A percentile compares a stretch with the other conserved stretches of the same genome.
phyloP scores from a whole-genome alignment of 148 eudicot species.

The Cornus florida region DNA sequence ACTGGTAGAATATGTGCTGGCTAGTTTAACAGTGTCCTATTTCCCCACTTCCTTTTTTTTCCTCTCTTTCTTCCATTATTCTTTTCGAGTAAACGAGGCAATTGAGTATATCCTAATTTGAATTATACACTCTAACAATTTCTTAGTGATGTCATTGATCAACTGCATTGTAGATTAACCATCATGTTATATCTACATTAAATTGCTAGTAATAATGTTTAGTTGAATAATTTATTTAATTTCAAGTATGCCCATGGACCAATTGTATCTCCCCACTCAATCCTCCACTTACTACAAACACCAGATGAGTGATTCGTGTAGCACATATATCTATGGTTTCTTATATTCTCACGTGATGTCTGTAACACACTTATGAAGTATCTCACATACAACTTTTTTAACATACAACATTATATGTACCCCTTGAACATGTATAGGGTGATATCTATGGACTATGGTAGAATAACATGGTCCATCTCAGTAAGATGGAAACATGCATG shows the following conservation, averaged over 20 bases:
- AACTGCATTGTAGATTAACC: background rate
- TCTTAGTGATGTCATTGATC: background rate
- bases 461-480: background rate
- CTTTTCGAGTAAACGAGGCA: background rate
- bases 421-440: no score
- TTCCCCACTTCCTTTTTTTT: background rate
- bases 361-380: background rate
- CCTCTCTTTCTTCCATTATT: background rate
- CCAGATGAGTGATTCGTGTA: background rate
- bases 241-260: background rate
- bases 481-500: background rate
- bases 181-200: background rate
- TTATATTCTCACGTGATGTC: background rate
- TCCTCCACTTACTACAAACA: background rate
- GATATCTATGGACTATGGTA: no score
- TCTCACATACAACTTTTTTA: background rate
- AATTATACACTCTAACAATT: background rate
- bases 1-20: background rate
- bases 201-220: background rate
- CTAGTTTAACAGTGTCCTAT: background rate
- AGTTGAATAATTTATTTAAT: background rate
- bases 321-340: background rate
- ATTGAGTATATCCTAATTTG: background rate
- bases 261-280: background rate
- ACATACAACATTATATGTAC: no score